phyloP scores from a whole-genome alignment of 345 rosid genomes.

The Hibiscus mutabilis region DNA sequence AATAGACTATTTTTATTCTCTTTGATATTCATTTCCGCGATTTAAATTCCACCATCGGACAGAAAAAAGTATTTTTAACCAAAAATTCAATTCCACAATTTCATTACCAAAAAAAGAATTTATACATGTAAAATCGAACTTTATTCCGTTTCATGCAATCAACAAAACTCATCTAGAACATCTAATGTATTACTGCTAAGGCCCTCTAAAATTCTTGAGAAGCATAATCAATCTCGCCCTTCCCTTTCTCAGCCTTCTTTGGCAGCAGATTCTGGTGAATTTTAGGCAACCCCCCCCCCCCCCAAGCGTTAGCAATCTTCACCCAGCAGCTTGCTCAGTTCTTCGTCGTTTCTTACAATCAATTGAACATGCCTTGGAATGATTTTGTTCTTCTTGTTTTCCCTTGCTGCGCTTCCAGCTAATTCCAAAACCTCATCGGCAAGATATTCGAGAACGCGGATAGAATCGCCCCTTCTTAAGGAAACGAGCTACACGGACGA shows the following conservation, averaged over 20 bases:
- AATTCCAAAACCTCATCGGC: constrained; percentile 82
- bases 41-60: too few relatives aligned
- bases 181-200: not conserved
- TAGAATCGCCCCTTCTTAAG: constrained; percentile 49
- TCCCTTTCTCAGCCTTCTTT: constrained; percentile 43
- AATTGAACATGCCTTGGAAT: constrained; percentile 71
- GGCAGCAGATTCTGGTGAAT: constrained; percentile 56
- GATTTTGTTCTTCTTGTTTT: constrained; percentile 62
- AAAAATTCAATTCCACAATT: not conserved
- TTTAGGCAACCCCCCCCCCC: too few relatives aligned
- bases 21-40: too few relatives aligned
- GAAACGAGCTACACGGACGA: constrained; percentile 67
- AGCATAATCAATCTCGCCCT: constrained; percentile 59
- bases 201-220: constrained; percentile 45
- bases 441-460: constrained; percentile 75
- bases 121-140: not conserved
- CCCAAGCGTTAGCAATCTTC: constrained; percentile 68
- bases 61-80: too few relatives aligned
- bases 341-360: constrained; percentile 72
- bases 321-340: constrained; percentile 63
- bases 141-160: not conserved
- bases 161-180: not conserved
- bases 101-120: not conserved
- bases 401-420: constrained; percentile 76
- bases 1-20: too few relatives aligned